Base-by-base conservation (phyloP, 1,139 yeast genomes). In the Scheffersomyces quercinus region DNA sequence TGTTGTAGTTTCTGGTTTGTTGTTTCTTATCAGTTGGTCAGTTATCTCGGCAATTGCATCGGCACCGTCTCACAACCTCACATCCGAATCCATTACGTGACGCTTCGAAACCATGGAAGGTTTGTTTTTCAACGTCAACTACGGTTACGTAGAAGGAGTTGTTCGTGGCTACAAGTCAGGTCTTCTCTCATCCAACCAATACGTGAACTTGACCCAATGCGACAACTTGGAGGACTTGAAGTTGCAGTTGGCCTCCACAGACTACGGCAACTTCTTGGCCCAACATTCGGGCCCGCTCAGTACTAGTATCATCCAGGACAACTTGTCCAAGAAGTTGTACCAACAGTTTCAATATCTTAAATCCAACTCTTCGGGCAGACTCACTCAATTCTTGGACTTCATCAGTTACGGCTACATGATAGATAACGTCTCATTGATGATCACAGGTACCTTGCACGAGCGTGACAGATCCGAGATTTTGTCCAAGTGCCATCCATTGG, bases 381-480 rank as follows among this genome's bases (percentile, higher is more conserved):
- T 91, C 57, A 73, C 89, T 39, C 81, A 83, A 63, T 90, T 91
- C 61, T 77, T 95, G 81, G 96, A 95, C 64, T 95, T 73, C 65
- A 89, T 95, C 60, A 85, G 95, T 37, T 93, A 90, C 64, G 95
- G 97, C 10, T 95, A 95, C 70, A 95, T 95, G 99, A 95, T 95
- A 62, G 99, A 95, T 70, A 95, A 95, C 64, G 97, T 93, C 37
- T 88, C 95, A 28, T 76, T 95, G 59, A 87, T 95, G 85, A 91
- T 95, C 58, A 91, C 98, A 1, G 99, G 99, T 31, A 90, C 99
- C 0, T 81, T 93, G 49, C 99, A 95, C 62, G 96, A 91, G 59
- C 81, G 98, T 59, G 97, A 95, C 65, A 82, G 88, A 61, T 71
- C 82, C 39, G 99, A 93, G 59, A 85, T 93, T 46, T 77, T 93